Percentiles rank a stretch among this genome's conserved stretches.
Evolutionary conservation across 805 yeast genomes (phyloP).

Genomic region (Yarrowia sp.): DNA sequence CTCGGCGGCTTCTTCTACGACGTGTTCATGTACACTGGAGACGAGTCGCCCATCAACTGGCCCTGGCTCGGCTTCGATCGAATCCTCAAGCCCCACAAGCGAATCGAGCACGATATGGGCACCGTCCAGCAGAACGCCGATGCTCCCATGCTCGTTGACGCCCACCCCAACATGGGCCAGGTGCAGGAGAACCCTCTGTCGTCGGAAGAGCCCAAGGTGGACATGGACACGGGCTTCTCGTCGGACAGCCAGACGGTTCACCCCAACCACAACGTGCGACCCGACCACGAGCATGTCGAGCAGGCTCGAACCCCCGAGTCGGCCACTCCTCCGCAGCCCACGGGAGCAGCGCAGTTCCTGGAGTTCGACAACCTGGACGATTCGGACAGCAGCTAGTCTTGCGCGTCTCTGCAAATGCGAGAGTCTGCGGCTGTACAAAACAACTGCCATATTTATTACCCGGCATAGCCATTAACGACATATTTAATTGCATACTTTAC

Average conservation of each 20-base stretch:
- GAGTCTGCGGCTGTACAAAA: no score
- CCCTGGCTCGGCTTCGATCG: slow-evolving; percentile 39
- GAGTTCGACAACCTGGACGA: slow-evolving; percentile 11
- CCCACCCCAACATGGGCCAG: slow-evolving; percentile 2
- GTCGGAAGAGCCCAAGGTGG: background rate
- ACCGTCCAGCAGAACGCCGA: background rate
- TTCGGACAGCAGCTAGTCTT: slow-evolving; percentile 1
- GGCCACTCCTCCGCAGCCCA: background rate
- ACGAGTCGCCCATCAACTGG: slow-evolving; percentile 53
- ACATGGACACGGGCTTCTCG: background rate
- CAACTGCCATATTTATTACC: background rate
- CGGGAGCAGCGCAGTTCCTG: slow-evolving; percentile 13
- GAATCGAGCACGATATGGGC: slow-evolving; percentile 25
- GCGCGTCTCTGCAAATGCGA: no score
- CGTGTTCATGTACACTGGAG: slow-evolving; percentile 50
- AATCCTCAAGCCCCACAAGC: background rate
- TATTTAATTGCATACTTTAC: background rate
- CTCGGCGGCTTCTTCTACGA: slow-evolving; percentile 52
- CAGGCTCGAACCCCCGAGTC: background rate
- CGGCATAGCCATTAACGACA: background rate
- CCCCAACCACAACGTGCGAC: background rate
- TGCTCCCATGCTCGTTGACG: background rate
- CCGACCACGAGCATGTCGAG: background rate
- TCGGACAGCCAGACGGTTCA: slow-evolving; percentile 13
- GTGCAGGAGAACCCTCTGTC: slow-evolving; percentile 9